A percentile compares a stretch with the other conserved stretches of the same genome.
Evolutionary conservation across 495 filamentous ascomycete species (phyloP).

Genomic region (Penicillium arizonense): DNA sequence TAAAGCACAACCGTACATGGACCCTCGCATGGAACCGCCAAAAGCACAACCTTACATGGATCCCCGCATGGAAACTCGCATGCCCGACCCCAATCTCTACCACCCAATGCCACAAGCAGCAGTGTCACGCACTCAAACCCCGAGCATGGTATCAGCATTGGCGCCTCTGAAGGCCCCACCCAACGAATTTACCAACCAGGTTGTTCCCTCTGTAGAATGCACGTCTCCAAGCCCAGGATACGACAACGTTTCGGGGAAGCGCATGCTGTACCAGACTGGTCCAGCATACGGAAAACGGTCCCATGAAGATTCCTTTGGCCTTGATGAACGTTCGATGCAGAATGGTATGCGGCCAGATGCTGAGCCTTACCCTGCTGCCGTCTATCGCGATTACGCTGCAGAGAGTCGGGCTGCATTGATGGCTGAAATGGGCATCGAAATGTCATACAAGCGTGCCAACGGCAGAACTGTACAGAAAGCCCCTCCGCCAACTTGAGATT

Average conservation of each 20-base stretch:
- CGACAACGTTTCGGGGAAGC: constrained; percentile 27
- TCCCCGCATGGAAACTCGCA: constrained; percentile 5
- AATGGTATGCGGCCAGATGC: constrained; percentile 52
- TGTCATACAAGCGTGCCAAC: constrained; percentile 54
- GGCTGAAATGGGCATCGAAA: constrained; percentile 35
- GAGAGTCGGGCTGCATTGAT: constrained; percentile 30
- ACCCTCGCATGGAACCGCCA: constrained; percentile 14
- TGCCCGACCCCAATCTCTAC: constrained; percentile 20
- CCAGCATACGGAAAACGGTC: constrained; percentile 32
- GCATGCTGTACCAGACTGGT: constrained; percentile 35
- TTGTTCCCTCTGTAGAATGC: constrained; percentile 24
- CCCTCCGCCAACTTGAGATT: constrained; percentile 20
- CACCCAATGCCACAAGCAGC: constrained; percentile 21
- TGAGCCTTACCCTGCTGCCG: constrained; percentile 25
- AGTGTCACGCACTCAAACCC: constrained; percentile 25
- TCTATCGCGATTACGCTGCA: constrained; percentile 27
- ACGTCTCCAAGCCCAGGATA: constrained; percentile 22
- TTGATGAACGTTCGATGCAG: constrained; percentile 42
- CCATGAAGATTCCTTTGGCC: constrained; percentile 44
- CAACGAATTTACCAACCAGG: constrained; percentile 21
- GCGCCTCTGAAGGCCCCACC: constrained; percentile 24
- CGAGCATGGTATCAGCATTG: constrained; percentile 21
- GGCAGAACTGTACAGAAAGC: constrained; percentile 36
- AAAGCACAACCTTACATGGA: constrained; percentile 26
- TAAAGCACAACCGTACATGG: constrained; percentile 26